Base-by-base conservation (phyloP, 208 protist genomes). In the Chromosphaera perkinsii region DNA sequence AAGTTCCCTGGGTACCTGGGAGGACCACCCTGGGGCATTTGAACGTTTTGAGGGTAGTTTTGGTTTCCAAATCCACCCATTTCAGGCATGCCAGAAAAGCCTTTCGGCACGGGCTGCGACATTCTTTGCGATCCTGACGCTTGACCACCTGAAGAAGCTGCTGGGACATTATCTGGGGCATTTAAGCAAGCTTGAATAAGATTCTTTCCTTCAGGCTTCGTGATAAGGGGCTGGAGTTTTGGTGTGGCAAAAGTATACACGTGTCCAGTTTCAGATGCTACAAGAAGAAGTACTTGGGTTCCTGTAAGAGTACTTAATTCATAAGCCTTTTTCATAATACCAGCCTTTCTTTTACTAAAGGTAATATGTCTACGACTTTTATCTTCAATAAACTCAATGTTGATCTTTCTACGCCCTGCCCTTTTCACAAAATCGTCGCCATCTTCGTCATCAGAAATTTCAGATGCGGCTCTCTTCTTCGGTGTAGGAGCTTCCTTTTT, bases 191-290 rank as follows among this genome's bases (percentile, higher is more conserved):
- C 48, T 71, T 88, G 83, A 24, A 89, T 89, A 0, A 87, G 45
- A 47, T 81, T 76, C 59, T 87, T 86, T 31, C 83, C 85, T 43
- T 88, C 85, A 20, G 65, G 62, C 58, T 85, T 75, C 14, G 81
- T 84, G 31, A 91, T 80, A 2, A 91, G 36, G 5, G 85, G 83
- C 61, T 88, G 77, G 9, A 91, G 60, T 62, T 91, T 91, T 1
- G 86, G 82, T 26, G 85, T 91, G 2, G 85, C 85, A 65, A 88
- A 91, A 1, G 84, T 87, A 63, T 91, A 91, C 2, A 91, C 82
- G 58, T 91, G 82, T 27, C 86, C 85, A 3, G 80, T 88, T 62
- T 91, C 85, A 17, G 77, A 86, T 0, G 84, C 82, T 31, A 89
- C 80, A 20, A 91, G 29, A 17, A 91, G 58, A 9, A 91, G 51